Evolutionary conservation across 169 alveolate genomes (phyloP).

Genomic region (Neospora caninum): DNA sequence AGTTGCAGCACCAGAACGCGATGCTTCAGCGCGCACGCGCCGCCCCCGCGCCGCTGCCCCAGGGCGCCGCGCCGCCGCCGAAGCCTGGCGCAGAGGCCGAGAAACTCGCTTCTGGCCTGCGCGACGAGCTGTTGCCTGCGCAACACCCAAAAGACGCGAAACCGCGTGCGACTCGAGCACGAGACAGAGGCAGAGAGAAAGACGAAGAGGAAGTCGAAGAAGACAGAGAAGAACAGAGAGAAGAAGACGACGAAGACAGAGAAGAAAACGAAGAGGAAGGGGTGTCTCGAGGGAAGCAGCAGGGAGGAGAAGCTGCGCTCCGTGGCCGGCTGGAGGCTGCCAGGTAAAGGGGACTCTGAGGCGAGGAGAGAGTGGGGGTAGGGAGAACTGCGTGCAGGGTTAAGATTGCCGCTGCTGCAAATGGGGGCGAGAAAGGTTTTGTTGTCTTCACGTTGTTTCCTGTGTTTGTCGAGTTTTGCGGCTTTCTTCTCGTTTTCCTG

Average conservation of each 20-base stretch:
- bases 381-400: background rate
- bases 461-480: too few species aligned
- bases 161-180: too few species aligned
- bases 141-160: too few species aligned
- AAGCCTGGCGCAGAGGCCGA: background rate
- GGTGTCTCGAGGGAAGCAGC: background rate
- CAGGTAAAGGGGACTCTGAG: background rate
- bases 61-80: background rate
- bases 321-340: background rate
- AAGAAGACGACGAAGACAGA: background rate
- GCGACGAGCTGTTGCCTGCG: background rate
- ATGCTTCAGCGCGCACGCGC: slow-evolving; percentile 60
- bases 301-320: background rate
- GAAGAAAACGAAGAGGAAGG: background rate
- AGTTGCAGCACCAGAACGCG: slow-evolving; percentile 65
- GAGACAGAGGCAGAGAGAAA: background rate
- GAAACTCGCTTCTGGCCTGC: background rate
- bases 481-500: too few species aligned
- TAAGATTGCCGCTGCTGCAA: too few species aligned
- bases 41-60: slow-evolving; percentile 59
- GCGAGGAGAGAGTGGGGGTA: background rate
- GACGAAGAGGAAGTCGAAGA: background rate
- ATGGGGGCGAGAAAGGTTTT: too few species aligned
- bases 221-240: background rate
- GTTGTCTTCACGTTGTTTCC: too few species aligned